Evolutionary conservation across 331 rosid species (phyloP), one percentile per base, ranked within the genome.

Genomic region (Pyracantha coccinea): DNA sequence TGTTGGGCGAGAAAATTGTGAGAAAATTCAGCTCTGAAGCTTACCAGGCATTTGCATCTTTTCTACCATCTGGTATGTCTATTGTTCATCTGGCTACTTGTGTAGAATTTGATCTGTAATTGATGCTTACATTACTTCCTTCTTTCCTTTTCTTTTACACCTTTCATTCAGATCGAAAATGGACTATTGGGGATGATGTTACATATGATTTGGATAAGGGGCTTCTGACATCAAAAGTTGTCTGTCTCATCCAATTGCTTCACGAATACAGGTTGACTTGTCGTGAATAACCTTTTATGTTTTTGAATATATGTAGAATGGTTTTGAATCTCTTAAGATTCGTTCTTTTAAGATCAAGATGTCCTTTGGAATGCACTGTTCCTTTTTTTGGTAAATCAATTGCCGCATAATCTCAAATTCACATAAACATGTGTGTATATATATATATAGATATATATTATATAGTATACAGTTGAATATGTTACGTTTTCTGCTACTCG

Each of bases 191-290:
- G 58, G 83, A 72, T 77, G 80, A 88, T 66, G 17, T 79, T 27
- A 25, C 70, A 23, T 69, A 63, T 1, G 75, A 79, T 69, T 57
- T 73, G 82, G 83, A 83, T 2, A 62, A 4, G 68, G 97, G 95
- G 33, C 75, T 87, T 50, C 25, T 91, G 13, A 85, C 95, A 55
- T 55, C 87, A 14, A 93, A 88, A 88, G 97, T 91, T 77, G 69
- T 54, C 31, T 88, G 92, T 78, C 96, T 93, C 71, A 29, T 86
- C 65, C 86, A 87, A 35, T 76, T 84, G 73, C 92, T 93, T 64
- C 88, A 88, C 38, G 88, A 91, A 73, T 91, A 91, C 92, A 91
- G 97, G 98, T 93, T 62, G 23, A 76, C 31, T 25, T 77, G 17
- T 5, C 47, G 19, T 21, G 74, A 77, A 61, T 81, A 35, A 71